Percentiles rank a stretch among this genome's conserved stretches.
These are phyloP conservation scores for Acer yangbiense DNA, from an alignment of 345 rosid genomes.

Conservation along the genomic window DNA sequence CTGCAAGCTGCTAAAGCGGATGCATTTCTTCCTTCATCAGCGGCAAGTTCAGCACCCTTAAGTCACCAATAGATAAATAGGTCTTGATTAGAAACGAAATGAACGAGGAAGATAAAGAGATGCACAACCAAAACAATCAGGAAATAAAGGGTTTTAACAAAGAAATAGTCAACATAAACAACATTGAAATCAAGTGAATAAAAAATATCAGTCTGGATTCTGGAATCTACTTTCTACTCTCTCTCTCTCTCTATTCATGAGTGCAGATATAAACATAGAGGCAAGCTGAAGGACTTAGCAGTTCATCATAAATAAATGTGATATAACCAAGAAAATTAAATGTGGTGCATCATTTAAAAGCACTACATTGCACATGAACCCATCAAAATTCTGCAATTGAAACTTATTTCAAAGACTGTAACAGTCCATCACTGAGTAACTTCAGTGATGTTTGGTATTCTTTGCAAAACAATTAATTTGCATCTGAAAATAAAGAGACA, in stretches of 20 bases:
- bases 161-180: not conserved
- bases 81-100: not conserved
- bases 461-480: not conserved
- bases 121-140: not conserved
- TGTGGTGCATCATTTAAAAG: not conserved
- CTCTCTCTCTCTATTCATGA: too few species aligned
- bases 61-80: constrained; percentile 19
- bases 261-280: not conserved
- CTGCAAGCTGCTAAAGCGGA: constrained; percentile 94
- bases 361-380: not conserved
- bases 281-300: not conserved
- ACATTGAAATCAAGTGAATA: not conserved
- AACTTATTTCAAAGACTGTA: not conserved
- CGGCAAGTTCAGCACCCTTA: constrained; percentile 94
- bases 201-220: not conserved
- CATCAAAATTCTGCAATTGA: not conserved
- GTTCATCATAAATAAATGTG: not conserved
- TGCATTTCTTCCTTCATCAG: constrained; percentile 83
- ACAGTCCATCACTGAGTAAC: not conserved
- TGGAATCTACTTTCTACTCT: too few species aligned
- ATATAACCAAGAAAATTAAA: not conserved
- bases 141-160: not conserved
- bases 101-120: not conserved
- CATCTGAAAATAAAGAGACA: not conserved
- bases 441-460: not conserved